A percentile compares a stretch with the other conserved stretches of the same genome.
phyloP scores from a whole-genome alignment of 2,329 filamentous ascomycete genomes.

The Epichloe uncinata region DNA sequence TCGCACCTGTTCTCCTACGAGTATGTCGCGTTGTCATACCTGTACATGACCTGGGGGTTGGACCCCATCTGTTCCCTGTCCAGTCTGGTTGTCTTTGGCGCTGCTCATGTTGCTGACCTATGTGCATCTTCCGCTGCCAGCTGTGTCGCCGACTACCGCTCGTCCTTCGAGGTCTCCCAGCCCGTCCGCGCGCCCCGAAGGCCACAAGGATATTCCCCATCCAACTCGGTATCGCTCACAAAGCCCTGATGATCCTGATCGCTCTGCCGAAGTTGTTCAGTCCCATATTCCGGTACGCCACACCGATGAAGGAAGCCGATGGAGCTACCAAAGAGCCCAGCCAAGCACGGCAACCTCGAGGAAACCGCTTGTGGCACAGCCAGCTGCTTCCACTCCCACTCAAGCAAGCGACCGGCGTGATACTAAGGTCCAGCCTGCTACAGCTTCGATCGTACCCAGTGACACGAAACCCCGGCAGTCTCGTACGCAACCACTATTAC shows the following conservation, averaged over 20 bases:
- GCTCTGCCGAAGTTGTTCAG: conserved; percentile 31
- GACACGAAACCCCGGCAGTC: conserved; percentile 28
- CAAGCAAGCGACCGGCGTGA: conserved; percentile 17
- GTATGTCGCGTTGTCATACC: conserved; percentile 33
- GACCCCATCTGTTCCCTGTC: neutral
- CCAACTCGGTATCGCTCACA: conserved; percentile 39
- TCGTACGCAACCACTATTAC: conserved; percentile 42
- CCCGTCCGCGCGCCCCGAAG: conserved; percentile 39
- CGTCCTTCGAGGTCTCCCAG: conserved; percentile 38
- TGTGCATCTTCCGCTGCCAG: conserved; percentile 12
- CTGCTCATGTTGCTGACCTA: conserved; percentile 15
- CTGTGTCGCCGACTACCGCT: conserved; percentile 19
- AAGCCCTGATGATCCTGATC: conserved; percentile 41
- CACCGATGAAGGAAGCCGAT: conserved; percentile 29
- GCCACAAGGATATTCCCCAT: conserved; percentile 26
- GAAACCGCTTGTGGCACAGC: conserved; percentile 38
- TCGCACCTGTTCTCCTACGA: conserved; percentile 41
- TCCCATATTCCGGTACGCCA: conserved; percentile 27
- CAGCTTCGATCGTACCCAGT: conserved; percentile 21
- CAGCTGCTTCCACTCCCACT: conserved; percentile 18
- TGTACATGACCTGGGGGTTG: neutral
- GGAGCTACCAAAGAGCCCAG: conserved; percentile 23
- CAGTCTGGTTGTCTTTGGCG: neutral
- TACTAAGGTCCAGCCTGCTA: conserved; percentile 14
- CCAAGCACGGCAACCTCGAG: conserved; percentile 25